Evolutionary conservation across 352 stramenopile genomes (phyloP).

Genomic region (Pythium dissotocum): DNA sequence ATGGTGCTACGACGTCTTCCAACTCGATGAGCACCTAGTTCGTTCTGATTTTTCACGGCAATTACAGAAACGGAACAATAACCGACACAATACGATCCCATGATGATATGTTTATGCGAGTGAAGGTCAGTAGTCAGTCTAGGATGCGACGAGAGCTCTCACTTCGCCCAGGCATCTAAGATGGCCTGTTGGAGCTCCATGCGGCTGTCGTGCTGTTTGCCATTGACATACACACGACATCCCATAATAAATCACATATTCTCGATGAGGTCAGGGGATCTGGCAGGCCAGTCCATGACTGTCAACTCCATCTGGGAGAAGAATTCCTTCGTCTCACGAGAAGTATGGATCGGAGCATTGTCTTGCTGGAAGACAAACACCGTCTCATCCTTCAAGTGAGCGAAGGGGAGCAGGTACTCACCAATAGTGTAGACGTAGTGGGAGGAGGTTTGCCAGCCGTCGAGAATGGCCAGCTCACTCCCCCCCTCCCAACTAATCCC

Average conservation of each 20-base stretch:
- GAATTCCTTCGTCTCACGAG: conserved; percentile 11
- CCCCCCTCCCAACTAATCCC: conserved; percentile 5
- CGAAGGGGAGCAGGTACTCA: conserved; percentile 17
- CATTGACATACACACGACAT: neutral
- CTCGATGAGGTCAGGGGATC: conserved; percentile 17
- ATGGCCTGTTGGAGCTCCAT: neutral
- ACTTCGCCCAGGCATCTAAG: neutral
- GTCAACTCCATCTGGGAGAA: neutral
- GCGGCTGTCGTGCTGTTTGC: neutral
- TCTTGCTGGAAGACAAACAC: conserved; percentile 22
- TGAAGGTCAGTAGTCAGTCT: too few species aligned
- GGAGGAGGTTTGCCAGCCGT: neutral
- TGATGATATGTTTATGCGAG: too few species aligned
- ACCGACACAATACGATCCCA: too few species aligned
- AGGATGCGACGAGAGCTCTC: too few species aligned
- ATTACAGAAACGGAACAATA: too few species aligned
- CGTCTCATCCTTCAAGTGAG: conserved; percentile 4
- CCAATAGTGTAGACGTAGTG: conserved; percentile 19
- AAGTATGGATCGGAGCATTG: conserved; percentile 15
- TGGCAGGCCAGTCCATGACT: conserved; percentile 10
- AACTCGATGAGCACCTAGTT: too few species aligned
- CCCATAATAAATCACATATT: conserved; percentile 2
- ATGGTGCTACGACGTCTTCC: too few species aligned
- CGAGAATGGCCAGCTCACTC: conserved; percentile 5
- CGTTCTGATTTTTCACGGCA: too few species aligned